These are phyloP conservation scores for Cladophialophora yegresii DNA, from an alignment of 2,329 filamentous ascomycete genomes.

Conservation along the genomic window DNA sequence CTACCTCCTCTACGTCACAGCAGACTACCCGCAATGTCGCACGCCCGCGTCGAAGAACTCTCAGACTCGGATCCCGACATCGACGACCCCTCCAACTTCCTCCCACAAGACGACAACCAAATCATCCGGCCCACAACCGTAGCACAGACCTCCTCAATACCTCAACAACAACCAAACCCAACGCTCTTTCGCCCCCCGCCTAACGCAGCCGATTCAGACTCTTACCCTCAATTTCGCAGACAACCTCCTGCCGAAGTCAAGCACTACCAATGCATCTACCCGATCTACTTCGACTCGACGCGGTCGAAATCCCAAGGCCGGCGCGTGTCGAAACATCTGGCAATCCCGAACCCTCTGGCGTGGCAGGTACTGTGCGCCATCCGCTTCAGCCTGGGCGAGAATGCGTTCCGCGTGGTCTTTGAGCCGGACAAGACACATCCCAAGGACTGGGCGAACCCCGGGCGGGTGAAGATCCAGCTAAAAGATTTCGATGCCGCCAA, in stretches of 20 bases:
- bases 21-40: constrained; percentile 64
- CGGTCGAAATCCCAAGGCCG: constrained; percentile 77
- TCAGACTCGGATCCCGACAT: constrained; percentile 89
- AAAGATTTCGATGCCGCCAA: constrained; percentile 54
- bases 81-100: constrained; percentile 71
- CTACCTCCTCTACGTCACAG: neutral
- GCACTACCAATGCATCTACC: constrained; percentile 86
- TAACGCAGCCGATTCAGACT: constrained; percentile 42
- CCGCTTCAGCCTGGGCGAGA: constrained; percentile 57
- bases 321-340: constrained; percentile 70
- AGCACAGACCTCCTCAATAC: constrained; percentile 39
- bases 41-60: constrained; percentile 89
- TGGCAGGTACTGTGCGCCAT: constrained; percentile 87
- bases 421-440: constrained; percentile 92
- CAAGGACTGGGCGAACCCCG: constrained; percentile 97
- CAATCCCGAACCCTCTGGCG: constrained; percentile 82
- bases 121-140: constrained; percentile 45
- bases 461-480: constrained; percentile 77
- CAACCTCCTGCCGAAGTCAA: constrained; percentile 62
- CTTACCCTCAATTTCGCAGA: constrained; percentile 42
- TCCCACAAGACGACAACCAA: constrained; percentile 44
- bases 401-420: constrained; percentile 62
- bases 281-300: constrained; percentile 81
- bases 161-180: constrained; percentile 37
- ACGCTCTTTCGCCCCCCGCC: constrained; percentile 51